These are phyloP conservation scores for Salix brachista DNA, from an alignment of 345 rosid genomes.

Conservation along the genomic window DNA sequence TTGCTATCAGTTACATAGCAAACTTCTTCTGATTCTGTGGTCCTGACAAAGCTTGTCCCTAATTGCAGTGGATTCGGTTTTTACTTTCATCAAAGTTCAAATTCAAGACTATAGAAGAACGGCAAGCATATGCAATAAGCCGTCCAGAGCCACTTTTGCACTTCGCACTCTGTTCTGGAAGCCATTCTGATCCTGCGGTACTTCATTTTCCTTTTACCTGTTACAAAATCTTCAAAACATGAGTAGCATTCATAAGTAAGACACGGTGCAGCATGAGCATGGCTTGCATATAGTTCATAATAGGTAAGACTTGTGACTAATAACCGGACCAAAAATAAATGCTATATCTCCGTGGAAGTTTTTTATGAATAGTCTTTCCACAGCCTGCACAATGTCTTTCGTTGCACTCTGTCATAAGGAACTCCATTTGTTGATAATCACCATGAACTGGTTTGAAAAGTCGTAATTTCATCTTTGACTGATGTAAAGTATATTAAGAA, in stretches of 20 bases:
- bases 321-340: neutral
- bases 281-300: neutral
- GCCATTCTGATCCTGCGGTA: slow-evolving; percentile 99
- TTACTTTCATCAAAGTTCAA: slow-evolving; percentile 61
- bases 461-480: neutral
- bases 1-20: neutral
- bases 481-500: neutral
- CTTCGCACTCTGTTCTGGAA: slow-evolving; percentile 85
- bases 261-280: neutral
- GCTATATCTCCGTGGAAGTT: neutral
- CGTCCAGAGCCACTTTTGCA: slow-evolving; percentile 69
- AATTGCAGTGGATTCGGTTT: slow-evolving; percentile 72
- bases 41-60: slow-evolving; percentile 22
- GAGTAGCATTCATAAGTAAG: neutral
- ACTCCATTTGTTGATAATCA: neutral
- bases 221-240: neutral
- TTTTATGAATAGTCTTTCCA: neutral
- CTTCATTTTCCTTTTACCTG: slow-evolving; percentile 7
- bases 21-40: neutral
- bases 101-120: slow-evolving; percentile 68
- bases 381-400: neutral
- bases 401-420: neutral
- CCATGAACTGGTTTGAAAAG: neutral
- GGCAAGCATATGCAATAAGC: slow-evolving; percentile 59
- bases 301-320: neutral